These are phyloP conservation scores for Sarocladiaceae sp. DNA, from an alignment of 2,329 filamentous ascomycete genomes.

Conservation along the genomic window DNA sequence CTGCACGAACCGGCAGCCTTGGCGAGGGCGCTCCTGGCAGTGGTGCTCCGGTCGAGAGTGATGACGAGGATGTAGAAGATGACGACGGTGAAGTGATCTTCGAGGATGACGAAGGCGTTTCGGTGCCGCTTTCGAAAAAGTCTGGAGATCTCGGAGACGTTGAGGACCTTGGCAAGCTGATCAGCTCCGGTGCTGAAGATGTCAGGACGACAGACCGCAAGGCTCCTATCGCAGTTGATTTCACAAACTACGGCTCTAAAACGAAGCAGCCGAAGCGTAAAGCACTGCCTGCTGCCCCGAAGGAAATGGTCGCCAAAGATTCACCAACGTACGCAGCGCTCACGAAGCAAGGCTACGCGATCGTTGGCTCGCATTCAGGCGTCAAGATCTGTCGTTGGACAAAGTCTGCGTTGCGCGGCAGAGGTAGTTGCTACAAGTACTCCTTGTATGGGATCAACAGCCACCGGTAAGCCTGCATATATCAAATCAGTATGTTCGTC, in stretches of 20 bases:
- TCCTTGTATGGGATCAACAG: slow-evolving; percentile 97
- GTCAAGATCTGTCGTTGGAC: slow-evolving; percentile 99
- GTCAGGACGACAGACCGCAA: slow-evolving; percentile 23
- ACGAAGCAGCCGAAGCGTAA: slow-evolving; percentile 44
- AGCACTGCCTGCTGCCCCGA: slow-evolving; percentile 44
- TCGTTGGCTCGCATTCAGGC: slow-evolving; percentile 90
- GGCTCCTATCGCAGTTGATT: slow-evolving; percentile 73
- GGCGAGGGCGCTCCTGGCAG: slow-evolving; percentile 70
- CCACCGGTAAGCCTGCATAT: slow-evolving; percentile 64
- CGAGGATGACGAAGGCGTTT: slow-evolving; percentile 37
- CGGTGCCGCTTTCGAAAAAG: slow-evolving; percentile 33
- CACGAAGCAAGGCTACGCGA: slow-evolving; percentile 95
- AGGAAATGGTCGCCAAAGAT: slow-evolving; percentile 91
- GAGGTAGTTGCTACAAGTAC: slow-evolving; percentile 96
- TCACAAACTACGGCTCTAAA: slow-evolving; percentile 64
- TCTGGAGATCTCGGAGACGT: slow-evolving; percentile 63
- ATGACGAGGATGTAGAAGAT: slow-evolving; percentile 65
- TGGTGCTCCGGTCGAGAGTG: slow-evolving; percentile 80
- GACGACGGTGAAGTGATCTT: slow-evolving; percentile 48
- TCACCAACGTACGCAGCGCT: slow-evolving; percentile 86
- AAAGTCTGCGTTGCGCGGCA: slow-evolving; percentile 88
- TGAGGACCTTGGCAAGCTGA: slow-evolving; percentile 73
- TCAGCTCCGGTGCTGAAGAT: slow-evolving; percentile 43
- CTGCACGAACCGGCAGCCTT: slow-evolving; percentile 54
- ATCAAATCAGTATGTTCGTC: no score